Base-by-base conservation (phyloP, 108 stramenopile genomes). In the Cylindrotheca closterium region DNA sequence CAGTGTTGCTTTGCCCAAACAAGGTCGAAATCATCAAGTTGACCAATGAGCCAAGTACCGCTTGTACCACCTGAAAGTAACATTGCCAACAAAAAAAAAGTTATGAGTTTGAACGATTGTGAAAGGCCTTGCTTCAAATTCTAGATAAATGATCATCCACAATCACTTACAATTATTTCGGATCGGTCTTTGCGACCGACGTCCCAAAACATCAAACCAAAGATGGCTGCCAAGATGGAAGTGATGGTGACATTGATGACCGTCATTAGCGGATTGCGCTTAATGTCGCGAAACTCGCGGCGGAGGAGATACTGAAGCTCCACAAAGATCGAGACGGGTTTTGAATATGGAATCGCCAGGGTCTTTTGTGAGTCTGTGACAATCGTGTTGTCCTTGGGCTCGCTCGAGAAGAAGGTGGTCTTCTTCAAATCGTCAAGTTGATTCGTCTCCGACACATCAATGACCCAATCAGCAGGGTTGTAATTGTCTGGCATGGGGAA, bases 401-500 rank as follows among this genome's bases (percentile, higher is more conserved):
- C 33, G 34, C n/a, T 62, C 32, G 30, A 24, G 70, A 82, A 71
- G 55, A 79, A 82, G 18, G 77, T 77, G 17, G 47, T 48, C n/a
- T 29, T 15, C 47, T 56, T 37, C 33, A 82, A 70, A 1, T 76
- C 70, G 47, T 75, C 78, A 32, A 79, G 64, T 8, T 72, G 49
- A 54, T 68, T 68, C 45, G 65, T 52, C 48, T 84, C 74, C 24
- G 83, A 79, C 26, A 84, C 78, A 46, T 65, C 68, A 74, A 91
- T 68, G 21, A 86, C 78, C 73, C 78, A 82, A 84, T 91, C 89
- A 32, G 87, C 86, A 17, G 82, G 82, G 42, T 88, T 88, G 52
- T 84, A 86, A 31, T 86, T 69, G 15, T 61, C 47, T 30, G 89
- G 89, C 52, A 76, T 73, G 8, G 89, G 81, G 45, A 78, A 78